Conservation (phyloP, 1,139 yeast species). For the Geotrichum cucujoidarum region DNA sequence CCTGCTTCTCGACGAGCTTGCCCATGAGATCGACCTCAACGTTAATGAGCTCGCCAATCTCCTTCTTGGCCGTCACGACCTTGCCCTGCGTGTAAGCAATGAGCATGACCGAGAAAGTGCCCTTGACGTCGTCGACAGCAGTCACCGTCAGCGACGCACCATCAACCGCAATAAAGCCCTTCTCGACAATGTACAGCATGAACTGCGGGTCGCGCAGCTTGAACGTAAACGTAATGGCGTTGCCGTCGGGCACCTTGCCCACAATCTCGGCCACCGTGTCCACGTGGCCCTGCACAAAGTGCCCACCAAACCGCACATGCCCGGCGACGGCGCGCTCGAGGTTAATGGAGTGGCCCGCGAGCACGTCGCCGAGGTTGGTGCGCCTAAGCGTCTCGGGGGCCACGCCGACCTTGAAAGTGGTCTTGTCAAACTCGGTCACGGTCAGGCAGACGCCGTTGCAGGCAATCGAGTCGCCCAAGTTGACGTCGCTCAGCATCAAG, state of each 20-base stretch:
- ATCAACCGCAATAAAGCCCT: conserved; percentile 87
- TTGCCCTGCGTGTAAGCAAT: conserved; percentile 84
- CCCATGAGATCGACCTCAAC: conserved; percentile 95
- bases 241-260: conserved; percentile 56
- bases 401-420: conserved; percentile 77
- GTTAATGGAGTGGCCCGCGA: conserved; percentile 61
- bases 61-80: conserved; percentile 66
- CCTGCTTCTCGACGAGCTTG: conserved; percentile 83
- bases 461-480: conserved; percentile 88
- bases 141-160: conserved; percentile 94
- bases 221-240: conserved; percentile 74
- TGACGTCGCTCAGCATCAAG: conserved; percentile 67
- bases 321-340: conserved; percentile 84
- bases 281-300: conserved; percentile 95
- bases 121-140: conserved; percentile 52
- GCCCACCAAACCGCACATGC: conserved; percentile 91
- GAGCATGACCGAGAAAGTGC: conserved; percentile 78
- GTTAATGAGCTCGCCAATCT: conserved; percentile 63
- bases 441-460: conserved; percentile 89
- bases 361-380: conserved; percentile 64
- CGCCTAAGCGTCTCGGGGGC: conserved; percentile 89
- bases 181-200: conserved; percentile 78
- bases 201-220: conserved; percentile 58
- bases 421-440: conserved; percentile 70
- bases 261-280: conserved; percentile 78